Percentiles rank a stretch among this genome's conserved stretches.
phyloP scores from a whole-genome alignment of 1,284 basidiomycete species.

The Pterulicium gracile region DNA sequence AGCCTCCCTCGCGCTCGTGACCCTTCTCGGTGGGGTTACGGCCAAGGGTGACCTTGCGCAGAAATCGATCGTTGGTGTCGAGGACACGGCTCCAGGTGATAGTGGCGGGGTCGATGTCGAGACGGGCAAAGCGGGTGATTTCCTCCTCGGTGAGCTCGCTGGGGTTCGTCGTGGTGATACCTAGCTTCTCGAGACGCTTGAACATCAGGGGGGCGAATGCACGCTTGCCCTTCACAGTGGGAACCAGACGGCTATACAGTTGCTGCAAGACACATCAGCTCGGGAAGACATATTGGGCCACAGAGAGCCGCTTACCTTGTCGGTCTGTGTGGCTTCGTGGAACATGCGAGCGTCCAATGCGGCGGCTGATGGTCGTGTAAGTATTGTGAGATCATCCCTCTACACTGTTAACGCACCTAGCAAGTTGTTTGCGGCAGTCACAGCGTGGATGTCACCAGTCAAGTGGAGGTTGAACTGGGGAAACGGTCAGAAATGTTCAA shows the following conservation, averaged over 20 bases:
- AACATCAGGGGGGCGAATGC: slow-evolving; percentile 96
- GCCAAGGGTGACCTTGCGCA: slow-evolving; percentile 91
- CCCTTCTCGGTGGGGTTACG: slow-evolving; percentile 88
- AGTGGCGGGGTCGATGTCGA: slow-evolving; percentile 83
- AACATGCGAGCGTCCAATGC: slow-evolving; percentile 97
- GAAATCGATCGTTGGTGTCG: slow-evolving; percentile 95
- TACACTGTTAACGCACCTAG: slow-evolving; percentile 41
- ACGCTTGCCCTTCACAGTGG: slow-evolving; percentile 89
- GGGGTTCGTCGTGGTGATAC: slow-evolving; percentile 92
- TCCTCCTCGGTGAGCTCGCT: slow-evolving; percentile 91
- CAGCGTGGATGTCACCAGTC: slow-evolving; percentile 97
- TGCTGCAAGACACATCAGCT: too few relatives aligned
- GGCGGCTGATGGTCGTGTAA: slow-evolving; percentile 48
- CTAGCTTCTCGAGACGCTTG: slow-evolving; percentile 89
- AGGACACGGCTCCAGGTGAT: slow-evolving; percentile 98
- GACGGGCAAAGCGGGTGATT: slow-evolving; percentile 79
- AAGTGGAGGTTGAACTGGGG: slow-evolving; percentile 88
- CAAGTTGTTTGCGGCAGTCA: slow-evolving; percentile 96
- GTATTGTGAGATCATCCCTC: background rate
- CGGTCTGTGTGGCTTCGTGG: slow-evolving; percentile 93
- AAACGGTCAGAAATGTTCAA: slow-evolving; percentile 8
- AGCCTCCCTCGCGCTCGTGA: slow-evolving; percentile 81
- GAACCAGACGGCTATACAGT: slow-evolving; percentile 87
- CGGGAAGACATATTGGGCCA: background rate
- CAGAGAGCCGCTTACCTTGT: slow-evolving; percentile 50